A percentile compares a stretch with the other conserved stretches of the same genome.
phyloP scores from a whole-genome alignment of 345 rosid species.

The Lepidium aucheri region DNA sequence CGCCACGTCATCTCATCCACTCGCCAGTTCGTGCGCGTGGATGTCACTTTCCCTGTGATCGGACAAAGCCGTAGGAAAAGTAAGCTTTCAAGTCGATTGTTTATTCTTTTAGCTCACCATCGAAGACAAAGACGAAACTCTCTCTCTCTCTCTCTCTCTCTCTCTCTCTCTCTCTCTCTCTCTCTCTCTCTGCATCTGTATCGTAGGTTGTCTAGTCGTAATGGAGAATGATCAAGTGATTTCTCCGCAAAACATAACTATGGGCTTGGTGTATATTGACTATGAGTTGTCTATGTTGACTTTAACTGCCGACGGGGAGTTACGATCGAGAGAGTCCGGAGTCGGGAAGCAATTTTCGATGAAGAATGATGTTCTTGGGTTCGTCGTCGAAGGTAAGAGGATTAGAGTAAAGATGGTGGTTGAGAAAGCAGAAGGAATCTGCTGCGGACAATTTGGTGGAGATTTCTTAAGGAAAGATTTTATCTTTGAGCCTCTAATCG shows the following conservation, averaged over 20 bases:
- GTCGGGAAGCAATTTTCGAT: constrained; percentile 23
- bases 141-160: not conserved
- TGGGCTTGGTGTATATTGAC: constrained; percentile 42
- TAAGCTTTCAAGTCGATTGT: not conserved
- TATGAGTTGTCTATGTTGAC: constrained; percentile 29
- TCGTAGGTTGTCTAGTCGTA: not conserved
- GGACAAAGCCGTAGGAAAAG: not conserved
- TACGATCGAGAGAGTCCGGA: constrained; percentile 31
- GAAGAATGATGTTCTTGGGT: constrained; percentile 71
- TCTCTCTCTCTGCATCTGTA: not conserved
- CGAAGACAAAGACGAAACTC: constrained; percentile 2
- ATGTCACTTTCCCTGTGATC: not conserved
- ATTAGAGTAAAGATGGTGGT: constrained; percentile 45
- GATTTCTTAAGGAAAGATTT: constrained; percentile 52
- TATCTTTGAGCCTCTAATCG: constrained; percentile 49
- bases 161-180: not conserved
- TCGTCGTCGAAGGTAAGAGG: constrained; percentile 42
- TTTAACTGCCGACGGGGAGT: constrained; percentile 49
- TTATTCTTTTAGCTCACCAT: constrained; percentile 10
- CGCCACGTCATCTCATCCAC: constrained; percentile 18
- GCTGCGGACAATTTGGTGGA: constrained; percentile 38
- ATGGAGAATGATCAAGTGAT: constrained; percentile 5
- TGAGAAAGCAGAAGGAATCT: constrained; percentile 37
- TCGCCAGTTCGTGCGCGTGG: constrained; percentile 8
- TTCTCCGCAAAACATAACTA: constrained; percentile 5